Evolutionary conservation across 257 asterid species (phyloP).

Genomic region (Lantana camara): DNA sequence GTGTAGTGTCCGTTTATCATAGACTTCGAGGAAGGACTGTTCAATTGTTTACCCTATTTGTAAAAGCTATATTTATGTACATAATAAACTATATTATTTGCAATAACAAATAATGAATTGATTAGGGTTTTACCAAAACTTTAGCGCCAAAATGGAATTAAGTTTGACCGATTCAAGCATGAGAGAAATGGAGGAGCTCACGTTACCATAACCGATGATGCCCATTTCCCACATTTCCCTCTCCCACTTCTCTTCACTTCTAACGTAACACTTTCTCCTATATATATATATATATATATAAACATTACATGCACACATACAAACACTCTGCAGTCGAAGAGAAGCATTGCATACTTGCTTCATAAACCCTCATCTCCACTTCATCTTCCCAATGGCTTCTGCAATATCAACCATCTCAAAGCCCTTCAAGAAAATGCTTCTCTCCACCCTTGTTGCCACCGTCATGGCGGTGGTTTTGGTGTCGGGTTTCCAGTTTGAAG

Average conservation of each 20-base stretch:
- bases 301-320: too few species aligned
- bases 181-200: neutral
- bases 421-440: constrained; percentile 22
- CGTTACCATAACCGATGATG: neutral
- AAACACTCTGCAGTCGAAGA: neutral
- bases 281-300: neutral
- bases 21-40: too few species aligned
- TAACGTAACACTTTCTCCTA: neutral
- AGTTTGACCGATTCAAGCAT: neutral
- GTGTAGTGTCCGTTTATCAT: too few species aligned
- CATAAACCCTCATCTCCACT: neutral
- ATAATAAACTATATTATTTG: too few species aligned
- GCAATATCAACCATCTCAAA: constrained; percentile 4
- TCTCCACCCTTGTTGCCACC: constrained; percentile 36
- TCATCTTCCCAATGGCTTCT: constrained; percentile 35
- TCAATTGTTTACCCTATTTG: too few species aligned
- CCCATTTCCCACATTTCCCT: neutral
- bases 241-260: neutral
- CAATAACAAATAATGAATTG: too few species aligned
- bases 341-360: neutral
- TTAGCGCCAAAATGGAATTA: neutral
- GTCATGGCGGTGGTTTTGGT: constrained; percentile 27
- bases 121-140: too few species aligned
- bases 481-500: constrained; percentile 49
- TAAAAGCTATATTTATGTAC: too few species aligned